phyloP scores from a whole-genome alignment of 129 eudicot genomes.

The Artemisia annua region DNA sequence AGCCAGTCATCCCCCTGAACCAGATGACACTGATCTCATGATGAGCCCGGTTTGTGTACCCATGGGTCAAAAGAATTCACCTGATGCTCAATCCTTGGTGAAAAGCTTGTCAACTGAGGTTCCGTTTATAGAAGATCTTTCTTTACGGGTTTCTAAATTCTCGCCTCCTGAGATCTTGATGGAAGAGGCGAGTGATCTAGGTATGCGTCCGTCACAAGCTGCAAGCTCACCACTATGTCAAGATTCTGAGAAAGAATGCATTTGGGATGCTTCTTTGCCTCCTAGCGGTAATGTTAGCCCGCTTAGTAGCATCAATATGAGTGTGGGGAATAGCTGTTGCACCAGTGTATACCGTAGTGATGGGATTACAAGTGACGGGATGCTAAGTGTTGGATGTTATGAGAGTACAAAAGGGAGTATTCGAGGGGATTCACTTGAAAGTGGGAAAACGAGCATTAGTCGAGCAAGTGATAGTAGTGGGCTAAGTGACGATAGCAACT shows the following conservation, averaged over 20 bases:
- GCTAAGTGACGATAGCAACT: slow-evolving; percentile 79
- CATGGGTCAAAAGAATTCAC: slow-evolving; percentile 48
- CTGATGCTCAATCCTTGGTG: slow-evolving; percentile 43
- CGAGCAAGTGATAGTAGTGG: slow-evolving; percentile 93
- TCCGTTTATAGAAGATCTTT: slow-evolving; percentile 63
- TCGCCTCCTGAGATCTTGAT: slow-evolving; percentile 41
- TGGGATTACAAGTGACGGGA: slow-evolving; percentile 59
- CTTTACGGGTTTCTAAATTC: slow-evolving; percentile 41
- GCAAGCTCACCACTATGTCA: slow-evolving; percentile 34
- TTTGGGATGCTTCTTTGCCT: slow-evolving; percentile 88
- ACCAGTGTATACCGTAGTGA: slow-evolving; percentile 27
- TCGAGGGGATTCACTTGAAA: slow-evolving; percentile 73
- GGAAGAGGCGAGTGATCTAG: not conserved
- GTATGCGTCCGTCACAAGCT: no score
- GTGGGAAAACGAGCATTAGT: slow-evolving; percentile 72
- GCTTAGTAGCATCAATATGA: slow-evolving; percentile 46
- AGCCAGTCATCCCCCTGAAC: slow-evolving; percentile 86
- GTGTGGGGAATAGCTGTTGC: slow-evolving; percentile 29
- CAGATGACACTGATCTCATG: slow-evolving; percentile 60
- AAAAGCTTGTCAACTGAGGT: slow-evolving; percentile 56
- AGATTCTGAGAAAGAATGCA: slow-evolving; percentile 67
- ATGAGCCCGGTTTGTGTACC: slow-evolving; percentile 72
- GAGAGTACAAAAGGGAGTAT: slow-evolving; percentile 61
- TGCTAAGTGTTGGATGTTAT: slow-evolving; percentile 60
- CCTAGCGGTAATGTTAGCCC: slow-evolving; percentile 87